Evolutionary conservation across 257 asterid species (phyloP).

Genomic region (Primulina tabacum): DNA sequence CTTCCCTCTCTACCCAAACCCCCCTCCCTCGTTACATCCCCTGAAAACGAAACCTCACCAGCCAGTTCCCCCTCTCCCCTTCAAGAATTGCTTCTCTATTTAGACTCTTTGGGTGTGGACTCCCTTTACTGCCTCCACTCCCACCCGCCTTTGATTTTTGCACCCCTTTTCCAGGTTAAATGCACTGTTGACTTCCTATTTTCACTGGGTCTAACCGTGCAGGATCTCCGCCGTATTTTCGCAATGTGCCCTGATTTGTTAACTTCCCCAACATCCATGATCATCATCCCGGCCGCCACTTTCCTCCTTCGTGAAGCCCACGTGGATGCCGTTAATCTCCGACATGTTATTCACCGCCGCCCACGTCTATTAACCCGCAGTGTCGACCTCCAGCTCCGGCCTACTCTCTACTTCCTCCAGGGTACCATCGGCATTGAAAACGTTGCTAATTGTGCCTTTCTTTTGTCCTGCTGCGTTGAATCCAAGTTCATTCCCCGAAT

Average conservation of each 20-base stretch:
- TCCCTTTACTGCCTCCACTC: constrained; percentile 55
- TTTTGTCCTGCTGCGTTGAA: constrained; percentile 78
- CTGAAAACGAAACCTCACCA: constrained; percentile 20
- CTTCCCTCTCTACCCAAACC: constrained; percentile 27
- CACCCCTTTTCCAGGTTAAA: constrained; percentile 56
- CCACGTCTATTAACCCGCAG: constrained; percentile 69
- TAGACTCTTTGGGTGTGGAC: constrained; percentile 82
- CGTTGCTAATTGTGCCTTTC: constrained; percentile 53
- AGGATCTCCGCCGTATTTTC: constrained; percentile 66
- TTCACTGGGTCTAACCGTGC: constrained; percentile 49
- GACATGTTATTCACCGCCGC: constrained; percentile 76
- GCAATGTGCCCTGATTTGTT: constrained; percentile 81
- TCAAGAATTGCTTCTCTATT: constrained; percentile 64
- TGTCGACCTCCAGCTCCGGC: constrained; percentile 66
- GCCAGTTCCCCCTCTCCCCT: constrained; percentile 31
- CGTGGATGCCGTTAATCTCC: constrained; percentile 50
- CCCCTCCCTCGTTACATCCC: constrained; percentile 23
- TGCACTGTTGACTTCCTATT: constrained; percentile 60
- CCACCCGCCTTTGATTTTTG: constrained; percentile 54
- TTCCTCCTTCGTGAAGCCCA: constrained; percentile 83
- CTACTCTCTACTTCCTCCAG: constrained; percentile 80
- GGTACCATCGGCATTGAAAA: constrained; percentile 69
- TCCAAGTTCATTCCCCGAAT: constrained; percentile 71
- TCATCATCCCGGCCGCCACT: constrained; percentile 59
- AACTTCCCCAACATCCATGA: constrained; percentile 40